Base-by-base conservation (phyloP, 2,329 filamentous ascomycete genomes). In the Emergomyces africanus region DNA sequence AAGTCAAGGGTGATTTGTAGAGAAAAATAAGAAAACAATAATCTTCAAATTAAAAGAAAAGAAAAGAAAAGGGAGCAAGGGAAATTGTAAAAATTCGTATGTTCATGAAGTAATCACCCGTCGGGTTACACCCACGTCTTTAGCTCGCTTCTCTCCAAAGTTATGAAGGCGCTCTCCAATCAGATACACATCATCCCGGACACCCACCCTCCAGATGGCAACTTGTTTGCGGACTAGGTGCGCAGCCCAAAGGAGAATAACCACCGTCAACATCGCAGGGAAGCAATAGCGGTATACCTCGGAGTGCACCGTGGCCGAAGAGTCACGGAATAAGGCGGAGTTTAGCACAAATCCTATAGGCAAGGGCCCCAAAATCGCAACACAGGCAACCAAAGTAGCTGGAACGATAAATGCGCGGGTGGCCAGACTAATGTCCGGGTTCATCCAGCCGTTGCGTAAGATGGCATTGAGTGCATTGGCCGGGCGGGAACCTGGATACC, bases 151-250 rank as follows among this genome's bases (percentile, higher is more conserved):
- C 69, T 87, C 85, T 2, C 90, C 89, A 74, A 96, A 95, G 72
- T 99, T 99, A 75, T 99, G 95, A 68, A 99, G 74, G 61, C 91
- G 78, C 75, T 99, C 92, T 1, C 94, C 94, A 68, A 97, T 94
- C 50, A 99, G 77, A 71, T 99, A 99, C 0, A 95, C 91, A 74
- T 99, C 95, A 71, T 99, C 95, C 44, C 90, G 80, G 53, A 99
- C 90, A 60, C 86, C 83, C 60, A 85, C 79, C 66, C 88, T 84
- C 91, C 92, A 97, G 23, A 83, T 77, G 53, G 82, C 81, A 57
- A 94, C 81, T 57, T 89, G 81, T 51, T 80, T 74, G 6, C 69
- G 64, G 37, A 74, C 62, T 39, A 75, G 57, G 60, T 71, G 69
- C 49, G 67, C 59, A 1, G 76, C 68, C 59, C 78, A 73, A 30